Percentiles rank a stretch among this genome's conserved stretches.
Conservation (phyloP, 495 filamentous ascomycete species). For the Penicillium bialowiezense region DNA sequence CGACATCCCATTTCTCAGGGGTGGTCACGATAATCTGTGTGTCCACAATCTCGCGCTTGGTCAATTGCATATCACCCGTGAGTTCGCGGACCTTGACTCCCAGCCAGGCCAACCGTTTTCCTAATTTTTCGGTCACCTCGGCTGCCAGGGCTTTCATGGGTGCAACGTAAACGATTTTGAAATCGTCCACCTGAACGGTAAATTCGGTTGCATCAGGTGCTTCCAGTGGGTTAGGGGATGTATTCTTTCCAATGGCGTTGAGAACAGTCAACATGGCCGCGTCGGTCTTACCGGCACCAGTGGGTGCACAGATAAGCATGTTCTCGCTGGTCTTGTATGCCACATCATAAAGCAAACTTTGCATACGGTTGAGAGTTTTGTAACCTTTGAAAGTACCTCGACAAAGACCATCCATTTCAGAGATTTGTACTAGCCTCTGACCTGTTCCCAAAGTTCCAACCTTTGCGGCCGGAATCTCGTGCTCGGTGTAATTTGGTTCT, state of each 20-base stretch:
- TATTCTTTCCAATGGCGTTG: slow-evolving; percentile 83
- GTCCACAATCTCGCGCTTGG: slow-evolving; percentile 89
- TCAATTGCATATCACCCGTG: slow-evolving; percentile 98
- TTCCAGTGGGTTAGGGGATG: slow-evolving; percentile 71
- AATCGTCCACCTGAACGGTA: slow-evolving; percentile 74
- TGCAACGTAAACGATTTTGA: slow-evolving; percentile 59
- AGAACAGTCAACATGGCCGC: slow-evolving; percentile 96
- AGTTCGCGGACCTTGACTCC: slow-evolving; percentile 85
- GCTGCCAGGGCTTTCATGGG: slow-evolving; percentile 90
- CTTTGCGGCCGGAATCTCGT: slow-evolving; percentile 75
- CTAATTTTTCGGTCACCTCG: slow-evolving; percentile 92
- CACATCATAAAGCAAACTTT: slow-evolving; percentile 92
- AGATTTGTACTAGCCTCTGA: slow-evolving; percentile 72
- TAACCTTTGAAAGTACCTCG: slow-evolving; percentile 91
- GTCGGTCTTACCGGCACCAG: slow-evolving; percentile 98
- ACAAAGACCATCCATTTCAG: slow-evolving; percentile 85
- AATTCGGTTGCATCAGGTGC: slow-evolving; percentile 73
- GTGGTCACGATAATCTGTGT: slow-evolving; percentile 99
- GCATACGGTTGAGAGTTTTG: slow-evolving; percentile 93
- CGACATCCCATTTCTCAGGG: slow-evolving; percentile 99
- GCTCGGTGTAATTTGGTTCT: slow-evolving; percentile 79
- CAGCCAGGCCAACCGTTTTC: slow-evolving; percentile 91
- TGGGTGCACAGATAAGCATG: slow-evolving; percentile 97
- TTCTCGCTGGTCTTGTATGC: slow-evolving; percentile 96
- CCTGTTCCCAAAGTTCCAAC: slow-evolving; percentile 69